phyloP scores from a whole-genome alignment of 768 basidiomycete genomes.

The Dacryopinax primogenitus region DNA sequence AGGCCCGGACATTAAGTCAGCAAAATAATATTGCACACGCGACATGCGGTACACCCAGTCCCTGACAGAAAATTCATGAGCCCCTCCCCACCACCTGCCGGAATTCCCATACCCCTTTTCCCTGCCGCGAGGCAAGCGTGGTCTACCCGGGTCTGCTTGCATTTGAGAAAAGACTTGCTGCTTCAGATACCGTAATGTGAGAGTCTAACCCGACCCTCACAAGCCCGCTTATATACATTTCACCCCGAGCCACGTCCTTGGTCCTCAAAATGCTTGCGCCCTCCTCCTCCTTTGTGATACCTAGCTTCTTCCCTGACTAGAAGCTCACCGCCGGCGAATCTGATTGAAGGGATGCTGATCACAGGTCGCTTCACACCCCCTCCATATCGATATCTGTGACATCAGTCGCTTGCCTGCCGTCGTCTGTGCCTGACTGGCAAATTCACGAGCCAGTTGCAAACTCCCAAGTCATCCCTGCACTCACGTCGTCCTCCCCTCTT shows the following conservation, averaged over 20 bases:
- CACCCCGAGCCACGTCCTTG: neutral
- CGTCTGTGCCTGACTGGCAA: neutral
- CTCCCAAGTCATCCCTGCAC: neutral
- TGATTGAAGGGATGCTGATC: neutral
- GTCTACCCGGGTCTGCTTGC: neutral
- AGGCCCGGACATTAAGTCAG: neutral
- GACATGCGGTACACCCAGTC: neutral
- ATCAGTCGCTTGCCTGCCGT: neutral
- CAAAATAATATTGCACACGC: neutral
- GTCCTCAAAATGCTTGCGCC: neutral
- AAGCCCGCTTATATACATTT: neutral
- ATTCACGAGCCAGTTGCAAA: neutral
- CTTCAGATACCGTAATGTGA: slow-evolving; percentile 1
- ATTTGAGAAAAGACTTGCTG: neutral
- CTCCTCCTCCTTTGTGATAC: neutral
- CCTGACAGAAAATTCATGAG: slow-evolving; percentile 1
- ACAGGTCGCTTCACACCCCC: too few species aligned
- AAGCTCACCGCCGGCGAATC: neutral
- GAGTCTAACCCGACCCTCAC: neutral
- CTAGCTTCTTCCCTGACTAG: neutral
- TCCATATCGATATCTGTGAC: too few species aligned
- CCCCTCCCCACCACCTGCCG: neutral
- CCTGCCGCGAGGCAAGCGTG: neutral
- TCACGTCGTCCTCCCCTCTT: neutral
- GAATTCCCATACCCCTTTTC: neutral